Base-by-base conservation (phyloP, 257 asterid species). In the Buddleja alternifolia region DNA sequence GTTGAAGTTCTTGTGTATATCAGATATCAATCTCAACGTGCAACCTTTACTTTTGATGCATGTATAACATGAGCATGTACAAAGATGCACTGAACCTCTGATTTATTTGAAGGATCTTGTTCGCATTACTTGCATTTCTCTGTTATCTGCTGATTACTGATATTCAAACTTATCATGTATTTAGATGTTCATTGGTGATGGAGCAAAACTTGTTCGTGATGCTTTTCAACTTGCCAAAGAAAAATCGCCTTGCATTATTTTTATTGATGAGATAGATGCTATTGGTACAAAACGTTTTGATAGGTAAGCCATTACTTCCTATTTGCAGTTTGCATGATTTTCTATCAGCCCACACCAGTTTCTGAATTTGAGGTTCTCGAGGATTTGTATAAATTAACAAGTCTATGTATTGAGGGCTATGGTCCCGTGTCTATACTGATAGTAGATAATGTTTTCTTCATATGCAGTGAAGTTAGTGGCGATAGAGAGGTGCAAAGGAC, bases 241-340 rank as follows among this genome's bases (percentile, higher is more conserved):
- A 74, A 92, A 92, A 63, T 86, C 98, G 59, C 98, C 98, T 24
- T 92, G 98, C 80, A 89, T 89, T 76, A 92, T 89, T 67, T 92
- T 92, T 74, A 92, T 92, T 65, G 98, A 92, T 70, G 98, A 92
- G 75, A 92, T 92, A 68, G 98, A 92, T 82, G 98, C 97, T 54
- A 90, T 90, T 69, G 97, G 97, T 60, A 88, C 97, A 54, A 90
- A 90, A 71, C 97, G 97, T 34, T 90, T 90, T 66, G 96, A 88
- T 67, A 90, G 97, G 97, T 90, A 60, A 0, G 32, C 54, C 63
- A 2, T 55, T 48, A 37, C 65, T 68, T 60, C 14, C 17, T 20
- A 9, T n/a, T 7, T 40, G 45, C 60, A 60, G 58, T 17, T 74
- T 32, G 1, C 24, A n/a, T 36, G 61, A 45, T 61, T 47, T 59